These are phyloP conservation scores for Paraglomus brasilianum DNA, from an alignment of 192 early-diverging fungal genomes.

Conservation along the genomic window DNA sequence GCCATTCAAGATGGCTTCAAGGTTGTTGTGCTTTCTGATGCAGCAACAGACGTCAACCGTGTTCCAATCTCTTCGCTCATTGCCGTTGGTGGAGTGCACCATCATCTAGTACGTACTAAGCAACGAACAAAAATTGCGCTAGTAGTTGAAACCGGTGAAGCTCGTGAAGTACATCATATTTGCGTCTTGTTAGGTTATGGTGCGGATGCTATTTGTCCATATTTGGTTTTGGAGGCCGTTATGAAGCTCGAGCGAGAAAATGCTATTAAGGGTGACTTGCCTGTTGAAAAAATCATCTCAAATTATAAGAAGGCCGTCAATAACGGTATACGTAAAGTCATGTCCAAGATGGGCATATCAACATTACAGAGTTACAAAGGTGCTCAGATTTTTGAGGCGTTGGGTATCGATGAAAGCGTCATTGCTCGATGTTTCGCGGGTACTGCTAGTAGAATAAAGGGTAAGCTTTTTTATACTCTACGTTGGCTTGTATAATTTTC, in stretches of 20 bases:
- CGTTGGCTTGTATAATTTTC: neutral
- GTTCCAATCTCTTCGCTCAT: slow-evolving; percentile 85
- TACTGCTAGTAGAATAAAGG: slow-evolving; percentile 94
- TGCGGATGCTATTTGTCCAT: slow-evolving; percentile 93
- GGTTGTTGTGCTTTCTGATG: slow-evolving; percentile 85
- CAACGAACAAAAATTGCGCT: slow-evolving; percentile 86
- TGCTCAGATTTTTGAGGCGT: slow-evolving; percentile 97
- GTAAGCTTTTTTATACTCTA: slow-evolving; percentile 47
- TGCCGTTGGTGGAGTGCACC: slow-evolving; percentile 90
- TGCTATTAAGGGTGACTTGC: slow-evolving; percentile 60
- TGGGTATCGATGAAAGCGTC: slow-evolving; percentile 87
- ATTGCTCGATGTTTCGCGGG: slow-evolving; percentile 91
- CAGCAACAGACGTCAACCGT: slow-evolving; percentile 56
- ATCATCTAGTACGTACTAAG: slow-evolving; percentile 86
- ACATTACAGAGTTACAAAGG: slow-evolving; percentile 98
- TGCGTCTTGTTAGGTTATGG: slow-evolving; percentile 95
- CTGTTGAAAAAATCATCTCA: slow-evolving; percentile 67
- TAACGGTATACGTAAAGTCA: slow-evolving; percentile 97
- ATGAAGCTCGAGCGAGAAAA: slow-evolving; percentile 85
- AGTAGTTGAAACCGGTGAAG: slow-evolving; percentile 89
- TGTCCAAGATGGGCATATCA: slow-evolving; percentile 99
- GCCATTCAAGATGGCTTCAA: slow-evolving; percentile 81
- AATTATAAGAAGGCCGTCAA: slow-evolving; percentile 87
- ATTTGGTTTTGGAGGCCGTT: slow-evolving; percentile 87
- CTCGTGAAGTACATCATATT: slow-evolving; percentile 93